phyloP scores from a whole-genome alignment of 2,329 filamentous ascomycete species.

The Epichloe sibirici region DNA sequence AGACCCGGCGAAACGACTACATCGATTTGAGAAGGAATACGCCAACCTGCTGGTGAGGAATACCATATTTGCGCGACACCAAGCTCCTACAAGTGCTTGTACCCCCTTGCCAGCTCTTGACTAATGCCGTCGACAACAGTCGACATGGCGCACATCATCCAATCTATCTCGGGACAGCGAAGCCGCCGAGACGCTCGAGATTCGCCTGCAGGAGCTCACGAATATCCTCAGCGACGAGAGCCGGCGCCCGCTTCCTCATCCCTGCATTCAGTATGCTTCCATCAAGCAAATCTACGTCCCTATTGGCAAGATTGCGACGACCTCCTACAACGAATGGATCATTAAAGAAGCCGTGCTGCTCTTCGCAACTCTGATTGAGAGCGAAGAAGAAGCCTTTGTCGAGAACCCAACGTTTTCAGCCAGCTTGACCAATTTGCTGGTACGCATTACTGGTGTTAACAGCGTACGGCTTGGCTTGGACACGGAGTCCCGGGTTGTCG shows the following conservation, averaged over 20 bases:
- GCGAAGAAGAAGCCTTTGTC: conserved; percentile 90
- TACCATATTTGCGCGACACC: not conserved
- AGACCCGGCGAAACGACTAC: conserved; percentile 50
- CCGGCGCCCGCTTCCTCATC: conserved; percentile 75
- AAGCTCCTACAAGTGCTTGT: not conserved
- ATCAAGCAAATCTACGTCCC: conserved; percentile 81
- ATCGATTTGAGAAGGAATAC: conserved; percentile 57
- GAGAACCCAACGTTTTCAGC: conserved; percentile 76
- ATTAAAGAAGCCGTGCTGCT: conserved; percentile 75
- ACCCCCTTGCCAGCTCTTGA: not conserved
- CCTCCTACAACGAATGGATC: conserved; percentile 73
- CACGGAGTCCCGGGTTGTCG: conserved; percentile 78
- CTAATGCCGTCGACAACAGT: conserved; percentile 18
- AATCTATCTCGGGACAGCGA: conserved; percentile 49
- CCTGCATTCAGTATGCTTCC: conserved; percentile 79
- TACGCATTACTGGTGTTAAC: conserved; percentile 63
- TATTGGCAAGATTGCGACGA: conserved; percentile 77
- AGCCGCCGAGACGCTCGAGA: conserved; percentile 49
- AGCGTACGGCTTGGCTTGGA: conserved; percentile 64
- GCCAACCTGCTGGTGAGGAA: conserved; percentile 43
- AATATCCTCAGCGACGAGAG: conserved; percentile 79
- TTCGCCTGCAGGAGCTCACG: conserved; percentile 50
- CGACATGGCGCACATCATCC: conserved; percentile 47
- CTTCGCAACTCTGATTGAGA: conserved; percentile 87
- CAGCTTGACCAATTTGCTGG: conserved; percentile 75